These are phyloP conservation scores for Penicillium chermesinum DNA, from an alignment of 495 filamentous ascomycete genomes.

Conservation along the genomic window DNA sequence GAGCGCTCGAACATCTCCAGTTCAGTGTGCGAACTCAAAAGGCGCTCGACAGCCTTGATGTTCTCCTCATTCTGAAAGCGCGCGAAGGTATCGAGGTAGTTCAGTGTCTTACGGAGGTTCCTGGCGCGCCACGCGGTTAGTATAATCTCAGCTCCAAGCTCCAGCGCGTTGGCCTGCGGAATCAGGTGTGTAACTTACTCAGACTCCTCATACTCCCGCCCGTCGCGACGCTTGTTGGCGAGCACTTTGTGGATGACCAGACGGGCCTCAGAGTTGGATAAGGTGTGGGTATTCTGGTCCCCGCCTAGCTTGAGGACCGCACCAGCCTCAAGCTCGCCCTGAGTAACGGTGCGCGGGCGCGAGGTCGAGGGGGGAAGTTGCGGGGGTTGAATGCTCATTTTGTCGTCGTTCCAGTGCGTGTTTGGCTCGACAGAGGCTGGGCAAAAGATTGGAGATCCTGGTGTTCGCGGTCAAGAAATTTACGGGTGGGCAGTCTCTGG, in stretches of 20 bases:
- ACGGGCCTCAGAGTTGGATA: constrained; percentile 86
- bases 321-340: constrained; percentile 84
- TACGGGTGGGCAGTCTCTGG: too few species aligned
- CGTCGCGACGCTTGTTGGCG: constrained; percentile 49
- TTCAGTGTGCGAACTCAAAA: constrained; percentile 70
- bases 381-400: constrained; percentile 39
- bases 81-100: constrained; percentile 89
- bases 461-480: not conserved
- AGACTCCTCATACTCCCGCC: constrained; percentile 47
- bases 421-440: too few species aligned
- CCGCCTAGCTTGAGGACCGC: constrained; percentile 81
- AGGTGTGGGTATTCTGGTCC: constrained; percentile 79
- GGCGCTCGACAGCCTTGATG: constrained; percentile 82
- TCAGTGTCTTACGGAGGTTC: constrained; percentile 72
- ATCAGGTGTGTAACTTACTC: constrained; percentile 44
- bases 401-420: not conserved
- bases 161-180: not conserved
- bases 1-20: constrained; percentile 88
- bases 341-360: constrained; percentile 64
- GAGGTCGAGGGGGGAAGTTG: constrained; percentile 53
- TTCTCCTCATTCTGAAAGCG: constrained; percentile 93
- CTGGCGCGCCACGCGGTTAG: too few species aligned
- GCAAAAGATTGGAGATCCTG: constrained; percentile 9
- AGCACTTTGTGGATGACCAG: constrained; percentile 85
- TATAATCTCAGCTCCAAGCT: not conserved